Conservation (phyloP, 441 rosid species). For the Mallotus japonicus region DNA sequence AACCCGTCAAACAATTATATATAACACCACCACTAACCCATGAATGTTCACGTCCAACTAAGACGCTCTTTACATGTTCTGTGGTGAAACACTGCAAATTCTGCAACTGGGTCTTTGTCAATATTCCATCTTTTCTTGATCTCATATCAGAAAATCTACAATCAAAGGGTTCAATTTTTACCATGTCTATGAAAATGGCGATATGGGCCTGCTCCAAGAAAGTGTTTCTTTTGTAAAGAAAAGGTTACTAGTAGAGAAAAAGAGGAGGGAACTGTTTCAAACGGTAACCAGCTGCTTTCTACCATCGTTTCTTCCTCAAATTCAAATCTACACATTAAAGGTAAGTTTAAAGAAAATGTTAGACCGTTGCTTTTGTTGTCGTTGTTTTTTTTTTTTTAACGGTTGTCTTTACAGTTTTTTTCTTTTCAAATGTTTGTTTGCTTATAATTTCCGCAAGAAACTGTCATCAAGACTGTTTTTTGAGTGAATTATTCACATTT, state of each 20-base stretch:
- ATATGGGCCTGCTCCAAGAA: constrained; percentile 21
- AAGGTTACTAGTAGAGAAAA: constrained; percentile 13
- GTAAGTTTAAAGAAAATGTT: constrained; percentile 30
- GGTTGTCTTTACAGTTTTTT: constrained; percentile 26
- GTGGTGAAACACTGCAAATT: constrained; percentile 1
- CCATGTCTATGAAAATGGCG: constrained; percentile 8
- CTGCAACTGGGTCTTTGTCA: constrained; percentile 19
- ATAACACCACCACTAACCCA: constrained; percentile 15
- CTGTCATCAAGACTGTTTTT: constrained; percentile 21
- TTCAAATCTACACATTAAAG: constrained; percentile 43
- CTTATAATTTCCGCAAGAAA: not conserved
- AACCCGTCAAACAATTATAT: not conserved
- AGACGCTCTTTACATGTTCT: constrained; percentile 23
- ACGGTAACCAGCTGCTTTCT: constrained; percentile 21
- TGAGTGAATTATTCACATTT: constrained; percentile 27
- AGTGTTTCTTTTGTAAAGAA: constrained; percentile 21
- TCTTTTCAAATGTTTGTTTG: constrained; percentile 35
- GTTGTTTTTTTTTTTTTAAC: constrained; percentile 5
- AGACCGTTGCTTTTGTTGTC: constrained; percentile 46
- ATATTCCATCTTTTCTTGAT: constrained; percentile 14
- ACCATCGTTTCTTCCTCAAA: constrained; percentile 35
- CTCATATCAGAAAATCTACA: constrained; percentile 8
- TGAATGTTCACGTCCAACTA: constrained; percentile 26
- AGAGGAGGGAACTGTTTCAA: constrained; percentile 49
- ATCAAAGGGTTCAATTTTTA: constrained; percentile 24